Base-by-base conservation (phyloP, 805 yeast species). In the Hanseniaspora clermontiae region DNA sequence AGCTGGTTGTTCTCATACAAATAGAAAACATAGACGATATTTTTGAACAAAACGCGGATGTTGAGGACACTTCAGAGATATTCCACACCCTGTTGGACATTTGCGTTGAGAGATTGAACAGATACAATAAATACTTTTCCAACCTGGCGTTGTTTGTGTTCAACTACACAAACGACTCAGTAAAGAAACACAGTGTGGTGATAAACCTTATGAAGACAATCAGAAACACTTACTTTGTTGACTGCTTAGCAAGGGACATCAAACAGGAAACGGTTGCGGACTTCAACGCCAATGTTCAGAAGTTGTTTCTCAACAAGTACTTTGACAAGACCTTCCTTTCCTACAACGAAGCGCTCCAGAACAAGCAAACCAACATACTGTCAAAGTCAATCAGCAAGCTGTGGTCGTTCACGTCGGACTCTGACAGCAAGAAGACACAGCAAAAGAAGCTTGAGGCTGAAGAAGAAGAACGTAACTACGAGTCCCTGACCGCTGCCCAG, bases 91-190 rank as follows among this genome's bases (percentile, higher is more conserved):
- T 53, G 2, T 27, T 53, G 17, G 43, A 40, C 2, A n/a, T 17
- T 11, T 53, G 57, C 24, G n/a, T 46, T 19, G 47, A 53, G 19
- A 45, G 40, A 19, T 11, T 53, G 3, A 6, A 37, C 11, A 38
- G 29, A 14, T 49, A 38, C 34, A 29, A 45, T 5, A 37, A 15
- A 7, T 20, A 11, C 8, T 46, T 43, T 14, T 29, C 51, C 8
- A 53, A 49, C 14, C 40, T 53, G 3, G 42, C 51, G 4, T 15
- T 53, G 3, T 53, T 53, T 46, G 47, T 53, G 5, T 38, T 53
- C 24, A 29, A 39, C n/a, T 53, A 53, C 19, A 53, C 57, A n/a
- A 53, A 53, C 31, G 47, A 53, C 20, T 53, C 57, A 14, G 43
- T 53, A 15, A 43, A 53, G 24, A 53, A 53, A 39, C 57, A 53